A percentile compares a stretch with the other conserved stretches of the same genome.
phyloP scores from a whole-genome alignment of 768 basidiomycete species.

The Trametes sanguinea region DNA sequence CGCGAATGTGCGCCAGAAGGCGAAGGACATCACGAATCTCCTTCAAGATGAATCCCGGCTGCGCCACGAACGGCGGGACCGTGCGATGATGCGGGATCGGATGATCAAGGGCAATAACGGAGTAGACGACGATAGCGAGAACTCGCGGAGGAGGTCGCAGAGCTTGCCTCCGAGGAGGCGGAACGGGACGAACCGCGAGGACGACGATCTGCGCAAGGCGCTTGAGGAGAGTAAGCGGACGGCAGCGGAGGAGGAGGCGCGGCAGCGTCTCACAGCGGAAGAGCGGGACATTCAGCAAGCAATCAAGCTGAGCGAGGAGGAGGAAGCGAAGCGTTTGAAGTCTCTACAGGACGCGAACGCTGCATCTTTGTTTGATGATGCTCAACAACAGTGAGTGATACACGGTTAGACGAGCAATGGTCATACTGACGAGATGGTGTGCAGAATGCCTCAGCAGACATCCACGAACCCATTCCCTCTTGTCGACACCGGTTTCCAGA shows the following conservation, averaged over 20 bases:
- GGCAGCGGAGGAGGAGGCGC: slow-evolving; percentile 67
- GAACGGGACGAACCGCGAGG: slow-evolving; percentile 48
- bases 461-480: slow-evolving; percentile 60
- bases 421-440: slow-evolving; percentile 15
- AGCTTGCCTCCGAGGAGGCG: slow-evolving; percentile 26
- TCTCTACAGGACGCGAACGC: slow-evolving; percentile 76
- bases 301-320: slow-evolving; percentile 84
- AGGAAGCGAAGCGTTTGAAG: slow-evolving; percentile 75
- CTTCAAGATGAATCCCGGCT: slow-evolving; percentile 84
- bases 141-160: slow-evolving; percentile 44
- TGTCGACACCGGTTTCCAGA: slow-evolving; percentile 57
- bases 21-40: slow-evolving; percentile 96
- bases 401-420: not conserved
- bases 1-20: slow-evolving; percentile 96
- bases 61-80: slow-evolving; percentile 77
- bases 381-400: slow-evolving; percentile 67
- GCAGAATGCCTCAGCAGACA: slow-evolving; percentile 21
- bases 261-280: slow-evolving; percentile 50
- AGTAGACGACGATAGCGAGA: slow-evolving; percentile 40
- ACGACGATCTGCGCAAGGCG: slow-evolving; percentile 82
- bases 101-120: slow-evolving; percentile 70
- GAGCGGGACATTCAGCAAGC: slow-evolving; percentile 87
- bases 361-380: slow-evolving; percentile 82
- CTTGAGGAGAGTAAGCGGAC: slow-evolving; percentile 88
- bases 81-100: slow-evolving; percentile 92